Conservation (phyloP, 2,329 filamentous ascomycete species). For the Ilyonectria robusta region DNA sequence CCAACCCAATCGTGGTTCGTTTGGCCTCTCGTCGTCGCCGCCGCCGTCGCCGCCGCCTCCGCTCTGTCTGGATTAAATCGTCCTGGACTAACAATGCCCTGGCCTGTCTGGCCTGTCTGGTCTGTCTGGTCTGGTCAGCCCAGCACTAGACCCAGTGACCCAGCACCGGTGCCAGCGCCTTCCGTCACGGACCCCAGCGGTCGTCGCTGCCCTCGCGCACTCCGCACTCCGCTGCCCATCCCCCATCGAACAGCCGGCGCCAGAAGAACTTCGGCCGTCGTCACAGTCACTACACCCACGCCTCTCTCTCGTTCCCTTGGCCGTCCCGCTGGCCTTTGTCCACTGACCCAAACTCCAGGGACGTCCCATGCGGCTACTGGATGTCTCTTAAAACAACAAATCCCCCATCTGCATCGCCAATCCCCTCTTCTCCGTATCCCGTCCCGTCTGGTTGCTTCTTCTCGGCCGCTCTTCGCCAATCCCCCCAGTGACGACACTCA, state of each 20-base stretch:
- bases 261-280: background rate
- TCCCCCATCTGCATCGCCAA: conserved; percentile 23
- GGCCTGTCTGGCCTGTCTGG: background rate
- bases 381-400: conserved; percentile 27
- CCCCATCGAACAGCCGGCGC: conserved; percentile 7
- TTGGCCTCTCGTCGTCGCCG: conserved; percentile 17
- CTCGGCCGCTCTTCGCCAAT: conserved; percentile 13
- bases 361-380: conserved; percentile 21
- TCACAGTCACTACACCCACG: conserved; percentile 26
- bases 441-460: conserved; percentile 14
- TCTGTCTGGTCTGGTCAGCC: conserved; percentile 7
- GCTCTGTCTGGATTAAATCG: conserved; percentile 26
- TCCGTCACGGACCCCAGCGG: conserved; percentile 16
- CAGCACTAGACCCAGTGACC: conserved; percentile 21
- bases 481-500: conserved; percentile 22
- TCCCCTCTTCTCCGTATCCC: conserved; percentile 22
- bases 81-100: background rate
- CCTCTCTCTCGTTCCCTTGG: conserved; percentile 13
- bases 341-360: conserved; percentile 29
- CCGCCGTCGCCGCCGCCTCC: conserved; percentile 19
- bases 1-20: conserved; percentile 12
- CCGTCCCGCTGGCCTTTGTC: conserved; percentile 7
- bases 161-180: conserved; percentile 20
- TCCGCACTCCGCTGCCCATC: conserved; percentile 23
- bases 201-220: conserved; percentile 25